These are phyloP conservation scores for Mortierella sp. DNA, from an alignment of 371 early-diverging fungal species.

Conservation along the genomic window DNA sequence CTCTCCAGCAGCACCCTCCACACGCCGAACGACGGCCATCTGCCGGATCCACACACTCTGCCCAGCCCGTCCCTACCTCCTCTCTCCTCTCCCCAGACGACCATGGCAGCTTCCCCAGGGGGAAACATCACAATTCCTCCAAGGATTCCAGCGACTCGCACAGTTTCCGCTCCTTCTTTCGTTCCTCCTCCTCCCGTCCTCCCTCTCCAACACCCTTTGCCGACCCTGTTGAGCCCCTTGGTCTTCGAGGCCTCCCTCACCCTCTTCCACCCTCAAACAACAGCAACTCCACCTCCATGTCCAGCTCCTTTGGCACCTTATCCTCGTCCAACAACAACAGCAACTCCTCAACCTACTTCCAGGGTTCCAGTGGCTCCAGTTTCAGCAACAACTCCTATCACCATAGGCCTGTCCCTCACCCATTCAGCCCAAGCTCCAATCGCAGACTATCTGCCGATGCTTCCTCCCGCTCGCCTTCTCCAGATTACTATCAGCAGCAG, in stretches of 20 bases:
- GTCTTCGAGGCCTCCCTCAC: neutral
- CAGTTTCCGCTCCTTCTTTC: constrained; percentile 44
- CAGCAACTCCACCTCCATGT: constrained; percentile 4
- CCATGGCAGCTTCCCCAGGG: neutral
- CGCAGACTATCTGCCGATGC: constrained; percentile 43
- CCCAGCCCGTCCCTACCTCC: neutral
- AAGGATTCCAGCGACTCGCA: constrained; percentile 37
- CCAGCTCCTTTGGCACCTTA: constrained; percentile 7
- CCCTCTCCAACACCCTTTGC: constrained; percentile 37
- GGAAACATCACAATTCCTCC: constrained; percentile 1
- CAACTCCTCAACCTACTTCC: constrained; percentile 13
- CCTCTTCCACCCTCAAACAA: neutral
- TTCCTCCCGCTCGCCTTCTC: constrained; percentile 48
- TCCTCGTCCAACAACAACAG: constrained; percentile 14
- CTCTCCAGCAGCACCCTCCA: neutral
- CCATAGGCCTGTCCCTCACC: constrained; percentile 28
- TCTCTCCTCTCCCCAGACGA: constrained; percentile 3
- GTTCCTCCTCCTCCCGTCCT: constrained; percentile 47
- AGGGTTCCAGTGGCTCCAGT: constrained; percentile 9
- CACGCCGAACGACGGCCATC: constrained; percentile 2
- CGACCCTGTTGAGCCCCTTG: constrained; percentile 18
- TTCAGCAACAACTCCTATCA: constrained; percentile 26
- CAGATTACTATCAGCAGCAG: constrained; percentile 20
- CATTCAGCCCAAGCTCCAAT: constrained; percentile 40
- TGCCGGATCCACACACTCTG: constrained; percentile 5